These are phyloP conservation scores for Gymnopilus dilepis DNA, from an alignment of 768 basidiomycete genomes.

Conservation along the genomic window DNA sequence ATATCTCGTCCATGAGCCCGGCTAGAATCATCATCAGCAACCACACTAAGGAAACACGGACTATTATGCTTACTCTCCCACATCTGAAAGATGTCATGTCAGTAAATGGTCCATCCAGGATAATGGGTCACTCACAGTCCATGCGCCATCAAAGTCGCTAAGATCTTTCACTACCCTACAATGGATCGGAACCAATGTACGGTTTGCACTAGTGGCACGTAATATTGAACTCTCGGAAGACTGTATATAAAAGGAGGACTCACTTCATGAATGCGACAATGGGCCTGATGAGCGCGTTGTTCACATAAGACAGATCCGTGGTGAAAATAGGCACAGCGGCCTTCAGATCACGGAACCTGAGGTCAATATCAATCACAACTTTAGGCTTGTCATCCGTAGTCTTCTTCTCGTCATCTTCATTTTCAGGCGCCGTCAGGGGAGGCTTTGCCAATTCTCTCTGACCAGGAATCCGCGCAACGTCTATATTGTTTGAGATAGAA, in stretches of 20 bases:
- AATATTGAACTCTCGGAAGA: conserved; percentile 1
- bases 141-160: conserved; percentile 91
- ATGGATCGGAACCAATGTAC: conserved; percentile 92
- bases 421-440: conserved; percentile 74
- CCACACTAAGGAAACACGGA: conserved; percentile 2
- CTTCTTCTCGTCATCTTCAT: conserved; percentile 36
- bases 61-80: conserved; percentile 80
- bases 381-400: conserved; percentile 46
- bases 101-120: conserved; percentile 19
- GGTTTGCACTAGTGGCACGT: conserved; percentile 71
- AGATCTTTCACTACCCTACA: conserved; percentile 87
- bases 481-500: conserved; percentile 50
- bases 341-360: conserved; percentile 94
- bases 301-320: conserved; percentile 86
- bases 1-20: conserved; percentile 90
- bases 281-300: conserved; percentile 90
- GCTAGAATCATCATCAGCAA: conserved; percentile 49
- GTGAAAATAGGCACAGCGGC: conserved; percentile 94
- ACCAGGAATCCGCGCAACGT: conserved; percentile 73
- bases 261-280: conserved; percentile 99
- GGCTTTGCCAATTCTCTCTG: conserved; percentile 88
- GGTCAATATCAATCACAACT: conserved; percentile 88
- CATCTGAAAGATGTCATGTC: conserved; percentile 54
- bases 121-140: conserved; percentile 70
- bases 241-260: conserved; percentile 31